Base-by-base conservation (phyloP, 305 asterid species). In the Fraxinus angustifolia region DNA sequence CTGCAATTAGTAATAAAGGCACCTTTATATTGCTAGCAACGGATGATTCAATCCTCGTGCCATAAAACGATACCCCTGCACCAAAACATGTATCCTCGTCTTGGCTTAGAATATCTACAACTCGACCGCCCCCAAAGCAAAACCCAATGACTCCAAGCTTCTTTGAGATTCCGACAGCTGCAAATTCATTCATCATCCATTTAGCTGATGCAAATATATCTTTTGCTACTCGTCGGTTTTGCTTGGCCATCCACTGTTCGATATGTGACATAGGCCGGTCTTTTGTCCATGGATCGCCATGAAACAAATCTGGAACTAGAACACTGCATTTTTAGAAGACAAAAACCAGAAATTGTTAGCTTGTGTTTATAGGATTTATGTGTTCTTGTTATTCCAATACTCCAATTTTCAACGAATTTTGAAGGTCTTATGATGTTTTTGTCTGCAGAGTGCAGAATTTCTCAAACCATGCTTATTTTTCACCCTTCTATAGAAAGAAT, bases 201-300 rank as follows among this genome's bases (percentile, higher is more conserved):
- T 87, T 82, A 56, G 94, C 90, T 58, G 97, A 91, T 78, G 87
- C 81, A 68, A 86, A 83, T 70, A 92, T 84, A 78, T 88, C 90
- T 71, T 80, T 76, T 71, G 88, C 83, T 62, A 91, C 68, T 17
- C 60, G 40, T 75, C 80, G 84, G 14, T 84, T 82, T n/a, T 90
- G 92, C 79, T 81, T 76, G 10, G 81, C 70, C 8, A 87, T 78
- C 97, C 97, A 94, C 80, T 91, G 84, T 50, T 94, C 89, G 12
- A 88, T 78, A 65, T 70, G 71, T 23, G 82, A 80, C 58, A 17
- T 73, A 3, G 97, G 86, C 81, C 83, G 83, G 80, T 90, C 91
- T 65, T 92, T 91, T 72, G 87, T 76, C 97, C 97, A 94, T n/a
- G 96, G 87, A 88, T 92, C 91, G 30, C 97, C 93, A 42, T 86